A percentile compares a stretch with the other conserved stretches of the same genome.
Evolutionary conservation across 768 basidiomycete species (phyloP).

Genomic region (Kwoniella bestiolae): DNA sequence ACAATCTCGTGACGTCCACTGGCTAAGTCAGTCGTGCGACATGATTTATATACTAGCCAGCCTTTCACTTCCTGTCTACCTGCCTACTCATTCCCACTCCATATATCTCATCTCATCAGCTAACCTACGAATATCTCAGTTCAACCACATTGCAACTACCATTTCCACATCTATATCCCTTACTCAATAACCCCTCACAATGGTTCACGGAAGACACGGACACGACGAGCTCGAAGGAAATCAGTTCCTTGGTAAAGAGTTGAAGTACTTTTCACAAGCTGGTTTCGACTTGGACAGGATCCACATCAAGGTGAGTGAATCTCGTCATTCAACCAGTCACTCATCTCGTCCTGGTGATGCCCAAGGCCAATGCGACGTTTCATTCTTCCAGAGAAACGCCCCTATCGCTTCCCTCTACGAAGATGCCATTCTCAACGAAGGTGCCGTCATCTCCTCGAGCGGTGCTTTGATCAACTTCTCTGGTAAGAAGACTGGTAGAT

Average conservation of each 20-base stretch:
- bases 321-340: no score
- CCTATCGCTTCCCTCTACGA: constrained; percentile 82
- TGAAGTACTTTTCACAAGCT: constrained; percentile 97
- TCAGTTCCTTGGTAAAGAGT: constrained; percentile 78
- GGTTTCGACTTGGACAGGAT: constrained; percentile 99
- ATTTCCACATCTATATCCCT: not conserved
- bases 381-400: constrained; percentile 50
- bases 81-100: not conserved
- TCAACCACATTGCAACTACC: not conserved
- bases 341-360: no score
- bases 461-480: constrained; percentile 99
- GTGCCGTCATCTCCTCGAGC: constrained; percentile 93
- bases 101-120: not conserved
- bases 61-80: not conserved
- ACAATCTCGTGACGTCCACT: constrained; percentile 3
- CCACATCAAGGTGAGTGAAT: constrained; percentile 71
- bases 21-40: not conserved
- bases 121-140: not conserved
- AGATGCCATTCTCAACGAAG: constrained; percentile 97
- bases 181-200: constrained; percentile 13
- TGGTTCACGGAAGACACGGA: constrained; percentile 38
- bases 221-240: constrained; percentile 51
- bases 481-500: constrained; percentile 97
- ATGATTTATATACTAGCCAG: not conserved
- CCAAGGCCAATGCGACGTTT: no score